phyloP scores from a whole-genome alignment of 179 eudicot species.

The Silene noctiflora region DNA sequence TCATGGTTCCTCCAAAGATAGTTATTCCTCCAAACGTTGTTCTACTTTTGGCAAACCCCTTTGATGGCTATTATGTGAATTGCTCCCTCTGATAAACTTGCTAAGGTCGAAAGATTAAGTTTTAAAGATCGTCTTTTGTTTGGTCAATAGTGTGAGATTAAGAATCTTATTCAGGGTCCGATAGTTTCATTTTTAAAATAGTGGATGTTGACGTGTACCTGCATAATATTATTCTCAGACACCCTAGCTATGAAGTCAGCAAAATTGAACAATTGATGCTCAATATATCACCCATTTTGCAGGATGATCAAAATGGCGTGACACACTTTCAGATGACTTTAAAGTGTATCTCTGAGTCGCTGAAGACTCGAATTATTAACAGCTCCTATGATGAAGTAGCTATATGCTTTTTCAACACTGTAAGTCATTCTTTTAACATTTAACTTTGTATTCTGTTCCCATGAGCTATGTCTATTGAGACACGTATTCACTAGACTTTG shows the following conservation, averaged over 20 bases:
- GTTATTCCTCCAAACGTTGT: background rate
- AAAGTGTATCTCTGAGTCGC: constrained; percentile 65
- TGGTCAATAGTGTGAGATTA: background rate
- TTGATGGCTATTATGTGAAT: background rate
- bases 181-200: background rate
- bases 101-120: background rate
- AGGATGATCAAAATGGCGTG: constrained; percentile 65
- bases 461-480: background rate
- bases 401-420: constrained; percentile 92
- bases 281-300: constrained; percentile 18
- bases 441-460: background rate
- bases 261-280: background rate
- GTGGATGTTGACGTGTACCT: background rate
- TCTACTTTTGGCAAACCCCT: background rate
- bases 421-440: constrained; percentile 33
- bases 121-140: background rate
- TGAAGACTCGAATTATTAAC: constrained; percentile 84
- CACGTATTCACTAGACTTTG: background rate
- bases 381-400: constrained; percentile 87
- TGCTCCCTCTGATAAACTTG: background rate
- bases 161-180: background rate
- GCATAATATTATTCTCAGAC: background rate
- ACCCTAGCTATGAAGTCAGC: too few species aligned
- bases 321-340: constrained; percentile 73
- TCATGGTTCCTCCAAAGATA: background rate